These are phyloP conservation scores for Thelonectria olida DNA, from an alignment of 2,329 filamentous ascomycete species.

Conservation along the genomic window DNA sequence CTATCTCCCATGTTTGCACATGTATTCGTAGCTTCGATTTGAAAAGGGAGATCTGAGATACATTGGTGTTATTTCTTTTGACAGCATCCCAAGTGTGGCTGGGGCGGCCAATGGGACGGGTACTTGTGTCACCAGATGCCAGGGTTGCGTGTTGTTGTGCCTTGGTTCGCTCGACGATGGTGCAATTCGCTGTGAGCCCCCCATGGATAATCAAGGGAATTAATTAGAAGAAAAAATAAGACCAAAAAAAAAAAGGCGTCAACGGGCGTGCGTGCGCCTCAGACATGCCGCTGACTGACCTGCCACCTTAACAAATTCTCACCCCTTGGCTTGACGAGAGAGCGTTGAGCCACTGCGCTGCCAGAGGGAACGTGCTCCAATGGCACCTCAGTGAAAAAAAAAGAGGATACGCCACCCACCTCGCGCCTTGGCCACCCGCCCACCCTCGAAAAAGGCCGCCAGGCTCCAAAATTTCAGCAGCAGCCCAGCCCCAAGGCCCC, in stretches of 20 bases:
- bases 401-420: background rate
- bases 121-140: background rate
- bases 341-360: too few species aligned
- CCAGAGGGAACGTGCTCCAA: background rate
- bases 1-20: background rate
- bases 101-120: background rate
- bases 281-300: background rate
- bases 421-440: background rate
- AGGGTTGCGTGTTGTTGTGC: background rate
- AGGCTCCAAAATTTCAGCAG: constrained; percentile 34
- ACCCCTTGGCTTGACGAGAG: too few species aligned
- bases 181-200: background rate
- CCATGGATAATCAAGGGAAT: too few species aligned
- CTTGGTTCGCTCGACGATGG: background rate
- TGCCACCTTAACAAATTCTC: background rate
- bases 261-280: background rate
- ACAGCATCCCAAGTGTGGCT: background rate
- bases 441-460: constrained; percentile 25
- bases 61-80: too few species aligned
- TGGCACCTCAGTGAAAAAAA: background rate
- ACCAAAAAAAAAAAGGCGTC: background rate
- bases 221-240: background rate
- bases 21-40: background rate
- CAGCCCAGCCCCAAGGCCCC: constrained; percentile 30
- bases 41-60: background rate